Evolutionary conservation across 2,329 filamentous ascomycete species (phyloP).

Genomic region (Alternaria dauci): DNA sequence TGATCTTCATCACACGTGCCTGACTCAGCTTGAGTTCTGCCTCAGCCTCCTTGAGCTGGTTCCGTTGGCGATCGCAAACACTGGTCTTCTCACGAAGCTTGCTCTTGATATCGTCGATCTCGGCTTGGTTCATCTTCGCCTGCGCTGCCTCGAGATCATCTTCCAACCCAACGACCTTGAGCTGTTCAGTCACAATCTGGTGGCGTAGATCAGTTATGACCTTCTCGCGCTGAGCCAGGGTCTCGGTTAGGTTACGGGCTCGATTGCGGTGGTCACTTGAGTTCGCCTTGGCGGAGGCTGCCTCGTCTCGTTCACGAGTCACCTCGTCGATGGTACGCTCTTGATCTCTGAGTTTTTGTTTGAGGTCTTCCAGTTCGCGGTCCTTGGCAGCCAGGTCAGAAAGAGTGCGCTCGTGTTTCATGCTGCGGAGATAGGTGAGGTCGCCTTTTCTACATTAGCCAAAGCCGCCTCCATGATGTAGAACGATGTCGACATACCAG

Average conservation of each 20-base stretch:
- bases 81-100: constrained; percentile 33
- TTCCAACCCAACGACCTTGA: constrained; percentile 19
- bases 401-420: constrained; percentile 1
- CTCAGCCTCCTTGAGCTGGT: constrained; percentile 21
- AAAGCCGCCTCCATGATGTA: not conserved
- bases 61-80: constrained; percentile 29
- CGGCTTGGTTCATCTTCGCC: constrained; percentile 10
- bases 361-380: not conserved
- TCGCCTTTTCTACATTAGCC: not conserved
- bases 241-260: constrained; percentile 17
- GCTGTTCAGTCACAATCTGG: constrained; percentile 20
- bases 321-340: constrained; percentile 2
- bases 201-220: constrained; percentile 17
- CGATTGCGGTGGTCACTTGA: constrained; percentile 1
- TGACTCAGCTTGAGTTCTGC: constrained; percentile 12
- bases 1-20: constrained; percentile 19
- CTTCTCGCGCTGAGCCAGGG: constrained; percentile 20
- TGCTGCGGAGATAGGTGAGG: constrained; percentile 9
- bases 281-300: not conserved
- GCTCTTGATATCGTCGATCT: constrained; percentile 15
- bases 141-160: constrained; percentile 19
- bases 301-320: constrained; percentile 12
- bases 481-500: not conserved
- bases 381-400: constrained; percentile 6
- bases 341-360: not conserved